Base-by-base conservation (phyloP, 202 grass and related monocot genomes). In the Panicum hallii region DNA sequence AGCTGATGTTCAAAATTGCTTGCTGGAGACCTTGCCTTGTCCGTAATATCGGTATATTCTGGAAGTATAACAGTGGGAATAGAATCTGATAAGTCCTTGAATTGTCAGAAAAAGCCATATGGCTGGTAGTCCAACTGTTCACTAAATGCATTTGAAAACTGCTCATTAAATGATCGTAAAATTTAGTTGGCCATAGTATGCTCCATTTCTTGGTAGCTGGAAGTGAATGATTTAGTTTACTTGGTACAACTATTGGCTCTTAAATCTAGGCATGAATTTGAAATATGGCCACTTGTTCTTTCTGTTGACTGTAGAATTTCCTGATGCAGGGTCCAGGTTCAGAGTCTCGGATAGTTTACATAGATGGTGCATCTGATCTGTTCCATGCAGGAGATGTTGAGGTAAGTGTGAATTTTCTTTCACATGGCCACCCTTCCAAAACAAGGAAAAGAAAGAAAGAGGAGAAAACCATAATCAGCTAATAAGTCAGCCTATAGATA, bases 311-410 rank as follows among this genome's bases (percentile, higher is more conserved):
- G 10, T 86, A 75, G 19, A 30, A 68, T 86, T 87, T 85, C 57
- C 32, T 74, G 54, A 72, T 86, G 79, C 87, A 99, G 97, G 93
- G 97, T 20, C 93, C 97, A 82, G 82, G 86, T 60, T 88, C 90
- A 78, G 88, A 97, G 90, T 93, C 93, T 86, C 85, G 80, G 77
- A 89, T 99, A 91, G 72, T 99, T 88, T 97, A 99, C 88, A 97
- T 99, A 54, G 97, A 99, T 75, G 97, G 97, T 58, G 97, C 91
- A 68, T 99, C 97, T 83, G 97, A 99, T 97, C 85, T 99, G 23
- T 91, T 99, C 58, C 97, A 99, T 92, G 97, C 93, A 85, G 97
- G 97, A 80, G 91, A 99, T 94, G 97, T 99, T 78, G 97, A 99
- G 97, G 93, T 97, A 84, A 87, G 68, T 60, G 36, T 2, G 11